phyloP scores from a whole-genome alignment of 805 yeast genomes.

The Suhomyces sp. region DNA sequence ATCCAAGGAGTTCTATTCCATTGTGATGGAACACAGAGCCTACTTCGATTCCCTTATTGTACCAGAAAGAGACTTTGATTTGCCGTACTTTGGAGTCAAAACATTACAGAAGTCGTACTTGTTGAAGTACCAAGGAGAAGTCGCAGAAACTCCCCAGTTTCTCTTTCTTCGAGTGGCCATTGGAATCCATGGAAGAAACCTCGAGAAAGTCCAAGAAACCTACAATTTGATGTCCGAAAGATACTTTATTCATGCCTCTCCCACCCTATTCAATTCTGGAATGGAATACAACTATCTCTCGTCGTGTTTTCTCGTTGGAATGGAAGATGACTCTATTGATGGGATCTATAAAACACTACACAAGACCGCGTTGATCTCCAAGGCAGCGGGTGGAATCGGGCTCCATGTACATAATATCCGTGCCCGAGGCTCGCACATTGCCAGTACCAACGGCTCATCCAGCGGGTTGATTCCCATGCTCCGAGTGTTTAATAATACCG shows the following conservation, averaged over 20 bases:
- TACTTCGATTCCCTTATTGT: constrained; percentile 72
- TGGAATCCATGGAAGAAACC: constrained; percentile 78
- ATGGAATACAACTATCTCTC: constrained; percentile 83
- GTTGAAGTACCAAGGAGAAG: constrained; percentile 47
- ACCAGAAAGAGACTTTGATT: constrained; percentile 72
- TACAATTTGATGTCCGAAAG: constrained; percentile 84
- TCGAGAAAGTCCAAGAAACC: constrained; percentile 71
- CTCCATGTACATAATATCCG: constrained; percentile 60
- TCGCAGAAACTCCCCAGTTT: constrained; percentile 92
- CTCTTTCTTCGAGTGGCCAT: constrained; percentile 87
- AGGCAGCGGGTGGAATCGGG: constrained; percentile 65
- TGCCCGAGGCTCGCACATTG: constrained; percentile 59
- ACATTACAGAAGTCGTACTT: constrained; percentile 89
- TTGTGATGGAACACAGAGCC: constrained; percentile 63
- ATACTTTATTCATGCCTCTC: constrained; percentile 92
- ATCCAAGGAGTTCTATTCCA: constrained; percentile 60
- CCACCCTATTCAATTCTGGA: constrained; percentile 92
- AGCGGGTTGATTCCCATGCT: constrained; percentile 65
- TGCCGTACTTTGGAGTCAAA: constrained; percentile 86
- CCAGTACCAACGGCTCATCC: constrained; percentile 63
- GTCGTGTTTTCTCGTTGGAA: constrained; percentile 80
- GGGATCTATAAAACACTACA: constrained; percentile 62
- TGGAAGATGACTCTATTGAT: constrained; percentile 63
- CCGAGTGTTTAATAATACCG: constrained; percentile 61
- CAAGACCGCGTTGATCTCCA: constrained; percentile 61